Base-by-base conservation (phyloP, 495 filamentous ascomycete genomes). In the Hypoxylon perforatum region DNA sequence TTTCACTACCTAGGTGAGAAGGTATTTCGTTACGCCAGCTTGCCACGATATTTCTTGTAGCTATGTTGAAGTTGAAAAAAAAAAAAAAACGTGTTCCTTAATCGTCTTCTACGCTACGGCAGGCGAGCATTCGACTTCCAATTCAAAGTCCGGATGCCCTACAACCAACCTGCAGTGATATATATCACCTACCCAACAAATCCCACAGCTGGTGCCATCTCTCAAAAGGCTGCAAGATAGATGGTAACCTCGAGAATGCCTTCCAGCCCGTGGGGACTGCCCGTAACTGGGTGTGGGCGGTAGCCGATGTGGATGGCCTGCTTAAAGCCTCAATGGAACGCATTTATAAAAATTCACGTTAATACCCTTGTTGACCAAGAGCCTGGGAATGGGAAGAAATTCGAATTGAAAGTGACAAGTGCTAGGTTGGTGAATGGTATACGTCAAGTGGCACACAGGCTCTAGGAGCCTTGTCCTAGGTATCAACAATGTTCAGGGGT, bases 201-300 rank as follows among this genome's bases (percentile, higher is more conserved):
- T 22, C n/a, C 38, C n/a, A 44, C 49, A 47, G 10, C 15, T 35
- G 18, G 15, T 4, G 45, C 12, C n/a, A 36, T 22, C 18, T 22
- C 21, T 35, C 28, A 4, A 18, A n/a, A 54, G 49, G 9, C 39
- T 36, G 9, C 18, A 48, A 14, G n/a, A 15, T 36, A 23, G 28
- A 52, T 25, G 42, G n/a, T 49, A 38, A 46, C 41, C 30, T 44
- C 5, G 50, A 56, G 55, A 30, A 38, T 41, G 36, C 44, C n/a
- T 60, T 25, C 39, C 42, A 23, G 22, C 55, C 51, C 50, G 39
- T 69, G 60, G 55, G 55, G 60, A 52, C 44, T 45, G 42, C 60
- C 56, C 55, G 44, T 60, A 57, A 57, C 45, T 38, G 47, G 50
- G 53, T 41, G 45, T 53, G 33, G 28, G 14, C 19, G 35, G 36